These are phyloP conservation scores for Rhizopus sp. DNA, from an alignment of 371 early-diverging fungal genomes.

Conservation along the genomic window DNA sequence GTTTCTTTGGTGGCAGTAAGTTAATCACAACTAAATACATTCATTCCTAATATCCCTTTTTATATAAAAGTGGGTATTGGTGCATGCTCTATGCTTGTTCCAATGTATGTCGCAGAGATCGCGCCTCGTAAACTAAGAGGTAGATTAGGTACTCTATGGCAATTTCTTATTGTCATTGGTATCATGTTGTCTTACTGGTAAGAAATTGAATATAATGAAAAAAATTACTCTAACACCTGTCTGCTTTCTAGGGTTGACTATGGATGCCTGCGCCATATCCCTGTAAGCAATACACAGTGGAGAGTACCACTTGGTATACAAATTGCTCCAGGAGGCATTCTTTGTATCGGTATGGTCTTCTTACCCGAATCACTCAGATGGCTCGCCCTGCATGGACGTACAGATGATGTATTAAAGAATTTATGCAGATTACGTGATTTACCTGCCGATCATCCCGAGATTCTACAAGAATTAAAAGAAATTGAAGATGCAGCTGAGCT, in stretches of 20 bases:
- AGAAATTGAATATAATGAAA: background rate
- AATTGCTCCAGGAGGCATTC: slow-evolving; percentile 56
- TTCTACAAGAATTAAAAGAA: slow-evolving; percentile 52
- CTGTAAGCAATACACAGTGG: slow-evolving; percentile 34
- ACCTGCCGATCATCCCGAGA: slow-evolving; percentile 39
- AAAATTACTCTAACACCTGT: too few species aligned
- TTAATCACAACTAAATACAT: background rate
- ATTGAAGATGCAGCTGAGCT: slow-evolving; percentile 44
- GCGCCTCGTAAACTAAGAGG: slow-evolving; percentile 47
- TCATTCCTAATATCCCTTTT: slow-evolving; percentile 27
- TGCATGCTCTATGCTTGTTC: slow-evolving; percentile 42
- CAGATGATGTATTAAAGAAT: slow-evolving; percentile 49
- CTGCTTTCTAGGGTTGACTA: slow-evolving; percentile 36
- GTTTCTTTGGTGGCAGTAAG: slow-evolving; percentile 51
- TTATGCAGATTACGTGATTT: slow-evolving; percentile 53
- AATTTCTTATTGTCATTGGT: slow-evolving; percentile 47
- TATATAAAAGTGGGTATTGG: slow-evolving; percentile 45
- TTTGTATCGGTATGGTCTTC: slow-evolving; percentile 54
- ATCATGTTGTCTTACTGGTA: slow-evolving; percentile 54
- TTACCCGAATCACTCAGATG: slow-evolving; percentile 70
- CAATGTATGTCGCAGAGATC: slow-evolving; percentile 54
- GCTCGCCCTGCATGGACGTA: slow-evolving; percentile 49
- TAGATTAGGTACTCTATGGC: slow-evolving; percentile 50
- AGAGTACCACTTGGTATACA: slow-evolving; percentile 48
- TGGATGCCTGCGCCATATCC: slow-evolving; percentile 35